Base-by-base conservation (phyloP, 2,329 filamentous ascomycete genomes). In the Penicillium decumbens region DNA sequence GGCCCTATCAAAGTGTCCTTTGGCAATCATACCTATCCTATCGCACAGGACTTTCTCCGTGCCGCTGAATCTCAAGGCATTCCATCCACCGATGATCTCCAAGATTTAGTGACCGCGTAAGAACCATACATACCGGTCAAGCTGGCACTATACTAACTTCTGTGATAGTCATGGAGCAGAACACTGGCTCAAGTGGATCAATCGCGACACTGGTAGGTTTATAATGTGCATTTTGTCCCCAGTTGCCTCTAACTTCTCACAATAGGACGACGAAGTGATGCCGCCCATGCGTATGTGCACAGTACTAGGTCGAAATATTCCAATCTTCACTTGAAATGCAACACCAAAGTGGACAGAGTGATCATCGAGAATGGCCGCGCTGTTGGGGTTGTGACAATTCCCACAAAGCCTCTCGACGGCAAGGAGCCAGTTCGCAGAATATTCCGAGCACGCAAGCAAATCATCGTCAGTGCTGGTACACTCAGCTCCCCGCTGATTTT, bases 181-280 rank as follows among this genome's bases (percentile, higher is more conserved):
- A 71, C 87, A 90, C 57, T 91, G 87, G 87, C 73, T 91, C 48
- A 90, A 91, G 71, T 91, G 87, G 87, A 90, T 91, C 70, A 90
- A 91, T 63, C 79, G 75, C 41, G 72, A 73, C 41, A 72, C 69
- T 27, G 81, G 51, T 81, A 81, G 33, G 23, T 9, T 45, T 38
- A 35, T 41, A 2, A 28, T 30, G 1, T 13, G 4, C 20, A 3
- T 9, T 9, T 4, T n/a, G 3, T 13, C 23, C 12, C n/a, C 8
- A 10, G n/a, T 7, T 8, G 41, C n/a, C 25, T 18, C 32, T 53
- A 13, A 54, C 25, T 3, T 24, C 53, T 66, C 13, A 67, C 81
- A 68, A 82, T 80, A 62, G 87, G 87, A 39, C 82, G 87, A 43
- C 84, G 87, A 50, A 87, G 83, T 51, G 87, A 91, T 70, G 85